These are phyloP conservation scores for Pseudocercospora crystallina DNA, from an alignment of 2,329 filamentous ascomycete species.

Conservation along the genomic window DNA sequence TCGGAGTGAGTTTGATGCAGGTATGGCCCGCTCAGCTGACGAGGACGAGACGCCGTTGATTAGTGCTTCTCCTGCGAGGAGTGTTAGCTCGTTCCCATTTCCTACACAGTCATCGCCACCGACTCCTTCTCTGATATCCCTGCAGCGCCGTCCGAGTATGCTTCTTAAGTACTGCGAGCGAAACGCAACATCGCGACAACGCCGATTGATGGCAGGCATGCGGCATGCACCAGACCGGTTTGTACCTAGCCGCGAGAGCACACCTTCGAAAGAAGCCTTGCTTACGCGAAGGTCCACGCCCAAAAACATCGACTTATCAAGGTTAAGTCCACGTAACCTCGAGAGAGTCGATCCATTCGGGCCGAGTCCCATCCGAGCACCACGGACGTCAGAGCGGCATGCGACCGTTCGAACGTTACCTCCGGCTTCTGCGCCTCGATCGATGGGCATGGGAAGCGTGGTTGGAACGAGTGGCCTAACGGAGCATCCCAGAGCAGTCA, in stretches of 20 bases:
- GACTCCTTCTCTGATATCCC: constrained; percentile 1
- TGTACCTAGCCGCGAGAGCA: constrained; percentile 43
- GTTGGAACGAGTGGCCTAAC: background rate
- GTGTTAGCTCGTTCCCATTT: too few relatives aligned
- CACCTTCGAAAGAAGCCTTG: constrained; percentile 29
- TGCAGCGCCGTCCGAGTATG: constrained; percentile 23
- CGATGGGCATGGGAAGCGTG: too few relatives aligned
- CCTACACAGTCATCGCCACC: too few relatives aligned
- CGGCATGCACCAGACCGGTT: constrained; percentile 57
- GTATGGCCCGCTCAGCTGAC: too few relatives aligned
- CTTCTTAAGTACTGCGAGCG: constrained; percentile 22
- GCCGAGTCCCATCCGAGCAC: constrained; percentile 14
- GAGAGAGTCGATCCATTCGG: constrained; percentile 30
- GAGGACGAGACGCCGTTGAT: too few relatives aligned
- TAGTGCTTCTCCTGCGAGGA: too few relatives aligned
- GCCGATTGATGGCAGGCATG: constrained; percentile 18
- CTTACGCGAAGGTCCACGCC: background rate
- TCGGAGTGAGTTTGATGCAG: too few relatives aligned
- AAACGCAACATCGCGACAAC: constrained; percentile 22
- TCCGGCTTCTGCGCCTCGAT: background rate
- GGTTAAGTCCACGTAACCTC: constrained; percentile 1
- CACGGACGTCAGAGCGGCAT: constrained; percentile 25
- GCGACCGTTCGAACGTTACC: constrained; percentile 20
- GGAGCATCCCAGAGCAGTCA: constrained; percentile 43
- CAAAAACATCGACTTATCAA: background rate